Evolutionary conservation across 805 yeast species (phyloP).

Genomic region (Wickerhamiella brachini): DNA sequence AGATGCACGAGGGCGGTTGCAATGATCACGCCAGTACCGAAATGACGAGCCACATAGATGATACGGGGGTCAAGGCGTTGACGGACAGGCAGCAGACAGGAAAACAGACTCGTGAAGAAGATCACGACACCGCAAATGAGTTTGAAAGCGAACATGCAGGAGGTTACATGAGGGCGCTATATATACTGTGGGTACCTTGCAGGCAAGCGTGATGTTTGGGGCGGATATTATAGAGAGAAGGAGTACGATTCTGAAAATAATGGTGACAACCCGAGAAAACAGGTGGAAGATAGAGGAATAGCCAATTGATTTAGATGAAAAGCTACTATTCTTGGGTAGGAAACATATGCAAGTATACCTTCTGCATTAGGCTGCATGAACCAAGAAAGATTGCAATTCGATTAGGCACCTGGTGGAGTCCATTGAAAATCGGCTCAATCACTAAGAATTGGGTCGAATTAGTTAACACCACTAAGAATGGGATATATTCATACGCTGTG

Average conservation of each 20-base stretch:
- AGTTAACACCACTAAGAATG: too few species aligned
- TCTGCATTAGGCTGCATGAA: neutral
- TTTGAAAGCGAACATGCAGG: neutral
- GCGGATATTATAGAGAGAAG: neutral
- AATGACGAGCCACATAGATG: conserved; percentile 23
- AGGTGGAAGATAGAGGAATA: neutral
- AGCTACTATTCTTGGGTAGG: neutral
- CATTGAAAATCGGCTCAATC: too few species aligned
- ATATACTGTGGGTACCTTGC: neutral
- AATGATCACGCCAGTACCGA: conserved; percentile 62
- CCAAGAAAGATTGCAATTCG: too few species aligned
- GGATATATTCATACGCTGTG: too few species aligned
- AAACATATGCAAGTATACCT: neutral
- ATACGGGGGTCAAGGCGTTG: neutral
- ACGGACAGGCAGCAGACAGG: conserved; percentile 3
- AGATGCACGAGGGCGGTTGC: conserved; percentile 61
- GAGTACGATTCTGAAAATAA: neutral
- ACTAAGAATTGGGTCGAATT: too few species aligned
- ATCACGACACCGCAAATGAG: neutral
- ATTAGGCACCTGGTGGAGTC: too few species aligned
- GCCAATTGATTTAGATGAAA: too few species aligned
- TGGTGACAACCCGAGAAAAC: neutral
- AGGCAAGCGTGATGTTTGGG: neutral
- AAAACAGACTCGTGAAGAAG: conserved; percentile 1
- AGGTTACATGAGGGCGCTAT: neutral